Base-by-base conservation (phyloP, 805 yeast species). In the Starmerella khaoyaiensis region DNA sequence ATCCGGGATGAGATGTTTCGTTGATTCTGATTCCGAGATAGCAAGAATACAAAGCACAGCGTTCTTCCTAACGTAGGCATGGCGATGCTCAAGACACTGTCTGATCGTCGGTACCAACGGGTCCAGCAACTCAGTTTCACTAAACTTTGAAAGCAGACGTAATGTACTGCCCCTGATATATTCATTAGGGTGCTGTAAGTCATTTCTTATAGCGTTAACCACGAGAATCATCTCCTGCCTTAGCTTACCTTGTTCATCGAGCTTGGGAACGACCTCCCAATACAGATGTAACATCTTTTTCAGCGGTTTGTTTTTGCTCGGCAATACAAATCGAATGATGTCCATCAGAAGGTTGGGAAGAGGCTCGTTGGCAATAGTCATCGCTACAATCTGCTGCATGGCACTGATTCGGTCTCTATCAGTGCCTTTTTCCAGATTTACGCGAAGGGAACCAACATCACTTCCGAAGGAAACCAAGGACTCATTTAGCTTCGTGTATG, bases 211-310 rank as follows among this genome's bases (percentile, higher is more conserved):
- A 37, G 97, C 95, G 59, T 93, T 93, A 65, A 97, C 90, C 35
- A 87, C 97, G 47, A 90, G 72, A 61, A 93, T 87, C 97, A 90
- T 90, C 64, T 90, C 99, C 59, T 87, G 97, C 63, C 82, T 82
- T 68, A 93, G 72, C 59, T 82, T 83, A 4, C 97, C 97, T 36
- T 79, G 79, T 25, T 69, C 66, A 51, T 83, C 93, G 48, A 79
- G 66, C 62, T 93, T 93, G 39, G 94, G 93, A 56, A 94, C 93
- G 39, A 87, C 82, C 61, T 90, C 99, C 97, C 97, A 90, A 65
- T 90, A 90, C 53, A 83, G 81, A 55, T 87, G 90, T 46, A 93
- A 67, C 56, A 90, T 68, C 61, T 86, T 90, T 68, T 90, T 90
- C 61, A 93, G 72, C 52, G 76, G 80, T 62, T 90, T 93, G 62